These are phyloP conservation scores for Aspergillus mulundensis DNA, from an alignment of 495 filamentous ascomycete genomes.

Conservation along the genomic window DNA sequence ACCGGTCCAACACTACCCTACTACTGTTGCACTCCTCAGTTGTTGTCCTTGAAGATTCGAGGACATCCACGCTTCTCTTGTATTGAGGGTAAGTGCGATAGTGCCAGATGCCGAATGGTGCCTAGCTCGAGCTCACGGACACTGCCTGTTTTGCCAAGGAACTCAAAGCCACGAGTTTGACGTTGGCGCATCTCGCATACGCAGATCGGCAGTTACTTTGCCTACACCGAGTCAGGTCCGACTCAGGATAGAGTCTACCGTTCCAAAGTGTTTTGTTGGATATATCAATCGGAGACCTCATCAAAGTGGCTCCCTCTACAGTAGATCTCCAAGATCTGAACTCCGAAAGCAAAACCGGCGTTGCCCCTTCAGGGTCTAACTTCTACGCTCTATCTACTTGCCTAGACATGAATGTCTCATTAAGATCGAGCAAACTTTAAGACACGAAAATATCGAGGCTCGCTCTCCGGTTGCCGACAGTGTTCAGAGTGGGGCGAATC, in stretches of 20 bases:
- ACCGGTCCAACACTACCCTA: too few relatives aligned
- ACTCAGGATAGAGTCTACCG: neutral
- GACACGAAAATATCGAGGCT: neutral
- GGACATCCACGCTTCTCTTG: too few relatives aligned
- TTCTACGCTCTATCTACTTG: too few relatives aligned
- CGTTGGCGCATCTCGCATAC: slow-evolving; percentile 13
- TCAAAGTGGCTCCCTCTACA: neutral
- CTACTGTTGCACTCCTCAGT: too few relatives aligned
- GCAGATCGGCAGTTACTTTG: slow-evolving; percentile 19
- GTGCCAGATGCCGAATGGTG: too few relatives aligned
- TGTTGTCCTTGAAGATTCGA: too few relatives aligned
- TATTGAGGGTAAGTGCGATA: too few relatives aligned
- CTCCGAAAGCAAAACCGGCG: neutral
- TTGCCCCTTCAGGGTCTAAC: neutral
- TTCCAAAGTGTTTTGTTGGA: neutral
- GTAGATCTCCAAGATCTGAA: neutral
- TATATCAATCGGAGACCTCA: neutral
- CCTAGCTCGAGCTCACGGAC: neutral
- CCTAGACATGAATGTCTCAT: too few relatives aligned
- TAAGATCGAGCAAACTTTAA: neutral
- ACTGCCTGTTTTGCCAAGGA: slow-evolving; percentile 4
- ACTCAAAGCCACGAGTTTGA: slow-evolving; percentile 18
- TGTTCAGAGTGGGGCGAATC: neutral
- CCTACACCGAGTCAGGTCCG: neutral
- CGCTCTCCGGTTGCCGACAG: neutral